Percentiles rank a stretch among this genome's conserved stretches.
Evolutionary conservation across 768 basidiomycete species (phyloP).

Genomic region (Calocybe cyanea): DNA sequence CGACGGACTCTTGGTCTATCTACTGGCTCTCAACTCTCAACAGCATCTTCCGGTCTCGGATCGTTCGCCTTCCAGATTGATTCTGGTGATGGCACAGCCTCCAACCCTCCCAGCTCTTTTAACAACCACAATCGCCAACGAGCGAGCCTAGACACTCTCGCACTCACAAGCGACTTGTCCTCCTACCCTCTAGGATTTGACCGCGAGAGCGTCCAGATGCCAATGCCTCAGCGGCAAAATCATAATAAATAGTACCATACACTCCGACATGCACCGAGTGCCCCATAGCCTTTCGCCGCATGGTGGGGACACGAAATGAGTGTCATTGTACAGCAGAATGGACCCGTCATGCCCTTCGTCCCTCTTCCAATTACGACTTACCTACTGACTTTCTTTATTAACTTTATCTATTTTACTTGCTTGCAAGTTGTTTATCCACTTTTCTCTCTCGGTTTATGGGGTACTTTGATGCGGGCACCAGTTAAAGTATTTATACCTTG

Average conservation of each 20-base stretch:
- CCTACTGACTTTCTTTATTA: constrained; percentile 1
- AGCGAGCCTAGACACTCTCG: constrained; percentile 82
- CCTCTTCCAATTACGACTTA: not conserved
- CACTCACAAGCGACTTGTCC: constrained; percentile 76
- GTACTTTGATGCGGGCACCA: constrained; percentile 5
- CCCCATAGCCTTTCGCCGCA: constrained; percentile 2
- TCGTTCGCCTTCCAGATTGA: constrained; percentile 89
- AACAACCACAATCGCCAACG: constrained; percentile 51
- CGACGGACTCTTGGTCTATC: constrained; percentile 68
- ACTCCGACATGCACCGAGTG: no score
- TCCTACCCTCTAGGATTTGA: constrained; percentile 83
- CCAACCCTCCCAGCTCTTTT: constrained; percentile 33
- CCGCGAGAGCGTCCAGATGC: constrained; percentile 33
- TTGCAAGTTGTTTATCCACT: constrained; percentile 7
- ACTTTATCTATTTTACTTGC: constrained; percentile 2
- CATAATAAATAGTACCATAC: no score
- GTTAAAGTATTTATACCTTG: constrained; percentile 1
- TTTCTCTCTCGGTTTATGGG: constrained; percentile 1
- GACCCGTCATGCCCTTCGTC: constrained; percentile 1
- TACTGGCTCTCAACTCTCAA: constrained; percentile 72
- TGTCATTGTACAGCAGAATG: constrained; percentile 14
- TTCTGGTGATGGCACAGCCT: constrained; percentile 40
- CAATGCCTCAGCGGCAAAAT: constrained; percentile 18
- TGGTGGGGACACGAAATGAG: constrained; percentile 14
- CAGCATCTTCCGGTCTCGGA: constrained; percentile 75